Evolutionary conservation across 1,284 basidiomycete genomes (phyloP).

Genomic region (Ceratobasidium papillatum): DNA sequence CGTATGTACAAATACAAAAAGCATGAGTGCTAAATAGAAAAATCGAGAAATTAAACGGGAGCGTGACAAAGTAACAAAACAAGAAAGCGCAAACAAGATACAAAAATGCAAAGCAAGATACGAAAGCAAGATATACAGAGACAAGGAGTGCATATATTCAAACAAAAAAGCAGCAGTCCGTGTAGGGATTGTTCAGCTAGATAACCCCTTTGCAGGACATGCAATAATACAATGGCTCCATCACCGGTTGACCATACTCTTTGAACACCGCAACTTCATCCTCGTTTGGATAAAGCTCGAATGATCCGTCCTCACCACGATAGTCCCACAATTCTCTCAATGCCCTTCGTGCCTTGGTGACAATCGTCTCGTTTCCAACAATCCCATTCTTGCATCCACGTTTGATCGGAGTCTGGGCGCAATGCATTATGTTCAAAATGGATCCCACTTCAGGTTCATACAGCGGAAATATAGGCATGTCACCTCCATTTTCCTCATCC

Average conservation of each 20-base stretch:
- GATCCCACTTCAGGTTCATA: background rate
- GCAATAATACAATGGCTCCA: background rate
- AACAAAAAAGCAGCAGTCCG: background rate
- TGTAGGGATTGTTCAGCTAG: background rate
- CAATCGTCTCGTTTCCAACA: conserved; percentile 5
- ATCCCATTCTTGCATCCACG: conserved; percentile 8
- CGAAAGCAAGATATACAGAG: background rate
- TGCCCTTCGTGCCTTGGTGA: background rate
- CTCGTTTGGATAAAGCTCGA: background rate
- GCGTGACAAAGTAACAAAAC: no score
- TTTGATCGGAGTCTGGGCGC: conserved; percentile 3
- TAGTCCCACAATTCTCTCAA: background rate
- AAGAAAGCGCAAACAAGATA: no score
- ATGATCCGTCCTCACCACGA: background rate
- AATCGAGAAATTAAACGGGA: no score
- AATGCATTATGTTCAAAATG: background rate
- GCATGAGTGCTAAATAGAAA: background rate
- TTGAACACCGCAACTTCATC: background rate
- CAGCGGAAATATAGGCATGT: background rate
- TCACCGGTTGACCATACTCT: background rate
- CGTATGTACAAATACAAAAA: background rate
- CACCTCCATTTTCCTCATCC: background rate
- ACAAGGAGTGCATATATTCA: background rate
- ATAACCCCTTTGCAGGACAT: background rate
- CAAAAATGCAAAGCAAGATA: no score